Evolutionary conservation across 2,329 filamentous ascomycete genomes (phyloP).

Genomic region (Cladosporium austrohemisphaericum): DNA sequence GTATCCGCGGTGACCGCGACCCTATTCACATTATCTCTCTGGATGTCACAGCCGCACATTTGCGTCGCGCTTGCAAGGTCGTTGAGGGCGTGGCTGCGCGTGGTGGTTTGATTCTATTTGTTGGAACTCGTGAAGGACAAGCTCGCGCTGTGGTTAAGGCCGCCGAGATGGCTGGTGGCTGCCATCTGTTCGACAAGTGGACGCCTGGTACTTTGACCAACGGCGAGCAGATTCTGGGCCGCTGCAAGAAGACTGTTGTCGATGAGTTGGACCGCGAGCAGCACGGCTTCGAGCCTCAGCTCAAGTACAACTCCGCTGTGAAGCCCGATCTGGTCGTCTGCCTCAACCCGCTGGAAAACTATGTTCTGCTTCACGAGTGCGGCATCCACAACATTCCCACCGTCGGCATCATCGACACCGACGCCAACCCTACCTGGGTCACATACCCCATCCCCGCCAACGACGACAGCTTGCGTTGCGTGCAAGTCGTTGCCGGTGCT

Average conservation of each 20-base stretch:
- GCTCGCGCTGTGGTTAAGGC: conserved; percentile 76
- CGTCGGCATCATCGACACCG: conserved; percentile 90
- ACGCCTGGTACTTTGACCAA: conserved; percentile 90
- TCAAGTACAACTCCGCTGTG: conserved; percentile 61
- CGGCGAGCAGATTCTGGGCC: conserved; percentile 77
- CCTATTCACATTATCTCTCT: conserved; percentile 70
- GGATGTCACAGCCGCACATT: conserved; percentile 80
- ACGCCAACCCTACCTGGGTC: conserved; percentile 86
- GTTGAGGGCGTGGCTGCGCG: conserved; percentile 80
- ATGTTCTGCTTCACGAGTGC: conserved; percentile 85
- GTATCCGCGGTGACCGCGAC: conserved; percentile 74
- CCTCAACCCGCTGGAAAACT: conserved; percentile 90
- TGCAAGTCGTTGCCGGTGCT: conserved; percentile 77
- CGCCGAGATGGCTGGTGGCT: conserved; percentile 71
- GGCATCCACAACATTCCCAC: conserved; percentile 83
- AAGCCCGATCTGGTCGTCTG: conserved; percentile 89
- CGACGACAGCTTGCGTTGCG: conserved; percentile 85
- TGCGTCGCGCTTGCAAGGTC: conserved; percentile 88
- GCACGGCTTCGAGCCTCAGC: conserved; percentile 62
- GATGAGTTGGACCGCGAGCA: conserved; percentile 67
- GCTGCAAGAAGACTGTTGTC: conserved; percentile 68
- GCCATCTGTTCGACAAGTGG: conserved; percentile 91
- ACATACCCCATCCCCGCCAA: conserved; percentile 97
- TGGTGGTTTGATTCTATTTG: conserved; percentile 85
- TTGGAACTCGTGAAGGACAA: conserved; percentile 80